These are phyloP conservation scores for Amylostereum areolatum DNA, from an alignment of 1,284 basidiomycete genomes.

Conservation along the genomic window DNA sequence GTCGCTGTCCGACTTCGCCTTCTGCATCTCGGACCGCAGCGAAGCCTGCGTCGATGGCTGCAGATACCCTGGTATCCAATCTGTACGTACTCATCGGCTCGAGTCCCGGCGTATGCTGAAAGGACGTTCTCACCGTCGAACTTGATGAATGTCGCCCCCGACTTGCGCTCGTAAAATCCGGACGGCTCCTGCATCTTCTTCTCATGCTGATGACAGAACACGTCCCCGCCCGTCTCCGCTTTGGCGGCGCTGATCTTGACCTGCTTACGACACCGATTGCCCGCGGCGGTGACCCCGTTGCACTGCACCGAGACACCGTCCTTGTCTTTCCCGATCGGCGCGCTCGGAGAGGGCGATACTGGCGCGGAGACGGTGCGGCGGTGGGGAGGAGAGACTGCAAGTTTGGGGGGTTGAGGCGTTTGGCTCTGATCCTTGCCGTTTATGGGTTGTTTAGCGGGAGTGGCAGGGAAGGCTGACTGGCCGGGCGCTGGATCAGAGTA, in stretches of 20 bases:
- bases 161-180: conserved; percentile 47
- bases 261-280: conserved; percentile 54
- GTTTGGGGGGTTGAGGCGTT: conserved; percentile 8
- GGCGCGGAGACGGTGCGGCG: conserved; percentile 9
- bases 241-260: conserved; percentile 47
- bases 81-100: conserved; percentile 26
- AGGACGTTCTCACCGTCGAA: conserved; percentile 41
- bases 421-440: conserved; percentile 1
- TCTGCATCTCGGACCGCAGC: conserved; percentile 67
- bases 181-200: conserved; percentile 46
- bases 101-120: background rate
- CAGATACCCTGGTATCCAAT: conserved; percentile 66
- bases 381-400: conserved; percentile 13
- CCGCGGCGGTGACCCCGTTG: conserved; percentile 57
- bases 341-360: conserved; percentile 13
- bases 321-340: conserved; percentile 17
- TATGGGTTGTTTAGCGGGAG: background rate
- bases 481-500: conserved; percentile 14
- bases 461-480: conserved; percentile 13
- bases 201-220: conserved; percentile 64
- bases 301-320: conserved; percentile 41
- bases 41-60: conserved; percentile 55
- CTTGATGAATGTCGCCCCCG: conserved; percentile 37
- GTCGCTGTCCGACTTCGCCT: conserved; percentile 51
- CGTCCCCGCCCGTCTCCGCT: conserved; percentile 28